phyloP scores from a whole-genome alignment of 345 rosid genomes.

The Eucalyptus erythrocorys region DNA sequence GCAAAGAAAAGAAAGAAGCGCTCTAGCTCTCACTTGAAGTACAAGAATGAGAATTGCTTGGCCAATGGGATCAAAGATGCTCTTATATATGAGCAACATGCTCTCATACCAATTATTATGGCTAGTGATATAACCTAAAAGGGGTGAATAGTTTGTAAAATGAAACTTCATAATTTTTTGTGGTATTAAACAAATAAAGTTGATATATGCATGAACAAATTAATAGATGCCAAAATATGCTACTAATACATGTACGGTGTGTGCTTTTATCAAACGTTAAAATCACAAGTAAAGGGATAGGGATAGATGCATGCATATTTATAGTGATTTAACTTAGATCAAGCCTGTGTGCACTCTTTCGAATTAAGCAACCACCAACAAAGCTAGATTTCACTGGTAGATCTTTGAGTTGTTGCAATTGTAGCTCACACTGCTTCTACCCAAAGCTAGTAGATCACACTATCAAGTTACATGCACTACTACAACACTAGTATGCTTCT shows the following conservation, averaged over 20 bases:
- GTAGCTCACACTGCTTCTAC: not conserved
- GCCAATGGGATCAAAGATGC: not conserved
- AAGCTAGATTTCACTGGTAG: not conserved
- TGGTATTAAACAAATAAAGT: not conserved
- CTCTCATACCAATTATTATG: not conserved
- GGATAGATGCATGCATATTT: not conserved
- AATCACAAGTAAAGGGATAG: not conserved
- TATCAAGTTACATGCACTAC: not conserved
- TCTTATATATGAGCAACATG: not conserved
- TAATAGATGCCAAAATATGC: not conserved
- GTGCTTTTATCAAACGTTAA: not conserved
- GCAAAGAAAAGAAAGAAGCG: not conserved
- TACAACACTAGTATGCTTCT: not conserved
- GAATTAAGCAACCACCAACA: not conserved
- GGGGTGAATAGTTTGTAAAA: not conserved
- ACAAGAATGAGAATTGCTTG: too few relatives aligned
- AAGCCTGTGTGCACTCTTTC: not conserved
- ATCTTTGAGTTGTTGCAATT: not conserved
- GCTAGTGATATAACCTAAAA: not conserved
- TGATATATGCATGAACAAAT: not conserved
- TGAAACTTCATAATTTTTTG: not conserved
- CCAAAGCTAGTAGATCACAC: not conserved
- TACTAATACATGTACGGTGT: fast-evolving
- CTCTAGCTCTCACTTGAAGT: too few relatives aligned
- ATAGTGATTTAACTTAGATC: not conserved